Evolutionary conservation across 495 filamentous ascomycete species (phyloP), one percentile per base, ranked within the genome.

Genomic region (Penicillium paradoxum): DNA sequence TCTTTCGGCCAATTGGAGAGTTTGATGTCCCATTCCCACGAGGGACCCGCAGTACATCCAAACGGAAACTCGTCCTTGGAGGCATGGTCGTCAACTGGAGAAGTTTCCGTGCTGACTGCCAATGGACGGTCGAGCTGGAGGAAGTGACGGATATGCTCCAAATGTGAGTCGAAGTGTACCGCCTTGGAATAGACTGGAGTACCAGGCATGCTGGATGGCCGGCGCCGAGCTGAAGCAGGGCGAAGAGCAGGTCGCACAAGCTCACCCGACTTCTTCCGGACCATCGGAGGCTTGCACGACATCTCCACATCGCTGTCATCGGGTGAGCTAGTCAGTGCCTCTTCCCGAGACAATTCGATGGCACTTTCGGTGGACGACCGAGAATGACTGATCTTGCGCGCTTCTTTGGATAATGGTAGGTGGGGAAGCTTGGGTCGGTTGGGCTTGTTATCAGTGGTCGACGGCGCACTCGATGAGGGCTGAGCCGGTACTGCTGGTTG

Each of bases 221-320:
- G 84, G 53, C 90, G 80, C 43, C 83, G 79, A 41, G 68, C 55
- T 3, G 85, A 87, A 5, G 88, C 70, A 22, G 86, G 83, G 44
- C 92, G 85, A 36, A 98, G 77, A 1, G 93, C 95, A 5, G 93
- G 95, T 57, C 92, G 85, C 45, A 98, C 93, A 45, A 97, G 79
- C 69, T 98, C 93, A 21, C 93, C 93, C 34, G 93, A 97, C 78
- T 98, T 98, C 78, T 98, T 98, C 50, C 93, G 84, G 46, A 98
- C 84, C 84, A 97, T 90, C 18, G 83, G 83, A 18, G 90, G 90
- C 70, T 89, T 91, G 36, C 69, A 67, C 57, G 71, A 55, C 56
- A 75, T 48, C 30, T 75, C 77, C 14, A 73, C 73, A 58, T 85
- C 81, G 53, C 79, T 83, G 34, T 83, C 83, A 32, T 86, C 81